Conservation (phyloP, 495 filamentous ascomycete species). For the Penicillium roqueforti region DNA sequence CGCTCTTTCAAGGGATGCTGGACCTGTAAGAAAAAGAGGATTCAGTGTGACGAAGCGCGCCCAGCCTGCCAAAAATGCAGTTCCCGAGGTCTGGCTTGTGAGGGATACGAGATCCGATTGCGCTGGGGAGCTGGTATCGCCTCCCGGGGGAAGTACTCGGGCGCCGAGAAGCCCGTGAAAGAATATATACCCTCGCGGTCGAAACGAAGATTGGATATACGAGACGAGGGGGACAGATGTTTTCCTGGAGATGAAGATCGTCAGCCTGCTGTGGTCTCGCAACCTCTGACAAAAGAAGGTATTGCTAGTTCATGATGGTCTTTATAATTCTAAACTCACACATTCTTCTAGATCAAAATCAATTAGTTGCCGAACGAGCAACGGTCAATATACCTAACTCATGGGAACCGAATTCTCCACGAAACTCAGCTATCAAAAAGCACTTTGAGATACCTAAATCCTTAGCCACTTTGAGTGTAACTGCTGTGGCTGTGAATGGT, state of each 20-base stretch:
- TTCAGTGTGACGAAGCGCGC: slow-evolving; percentile 28
- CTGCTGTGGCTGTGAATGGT: neutral
- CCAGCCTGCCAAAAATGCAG: slow-evolving; percentile 23
- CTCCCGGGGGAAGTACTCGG: slow-evolving; percentile 25
- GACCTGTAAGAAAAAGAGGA: slow-evolving; percentile 28
- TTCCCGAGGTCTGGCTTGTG: slow-evolving; percentile 19
- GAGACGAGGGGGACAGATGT: slow-evolving; percentile 11
- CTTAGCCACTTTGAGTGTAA: neutral
- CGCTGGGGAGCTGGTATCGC: slow-evolving; percentile 32
- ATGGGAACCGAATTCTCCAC: slow-evolving; percentile 7
- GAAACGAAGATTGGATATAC: slow-evolving; percentile 26
- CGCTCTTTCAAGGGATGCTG: slow-evolving; percentile 31
- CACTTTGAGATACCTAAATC: slow-evolving; percentile 26
- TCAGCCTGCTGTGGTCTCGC: slow-evolving; percentile 13
- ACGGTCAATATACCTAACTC: slow-evolving; percentile 26
- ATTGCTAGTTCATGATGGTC: neutral
- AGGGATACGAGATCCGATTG: slow-evolving; percentile 29
- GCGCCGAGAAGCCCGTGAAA: slow-evolving; percentile 26
- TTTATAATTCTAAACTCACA: slow-evolving; percentile 1
- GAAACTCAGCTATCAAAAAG: slow-evolving; percentile 12
- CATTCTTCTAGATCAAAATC: neutral
- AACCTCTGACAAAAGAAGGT: slow-evolving; percentile 13
- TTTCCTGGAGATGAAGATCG: slow-evolving; percentile 11
- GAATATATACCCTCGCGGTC: slow-evolving; percentile 25
- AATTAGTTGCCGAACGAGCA: slow-evolving; percentile 8